Conservation (phyloP, 495 filamentous ascomycete species). For the Penicillium desertorum region DNA sequence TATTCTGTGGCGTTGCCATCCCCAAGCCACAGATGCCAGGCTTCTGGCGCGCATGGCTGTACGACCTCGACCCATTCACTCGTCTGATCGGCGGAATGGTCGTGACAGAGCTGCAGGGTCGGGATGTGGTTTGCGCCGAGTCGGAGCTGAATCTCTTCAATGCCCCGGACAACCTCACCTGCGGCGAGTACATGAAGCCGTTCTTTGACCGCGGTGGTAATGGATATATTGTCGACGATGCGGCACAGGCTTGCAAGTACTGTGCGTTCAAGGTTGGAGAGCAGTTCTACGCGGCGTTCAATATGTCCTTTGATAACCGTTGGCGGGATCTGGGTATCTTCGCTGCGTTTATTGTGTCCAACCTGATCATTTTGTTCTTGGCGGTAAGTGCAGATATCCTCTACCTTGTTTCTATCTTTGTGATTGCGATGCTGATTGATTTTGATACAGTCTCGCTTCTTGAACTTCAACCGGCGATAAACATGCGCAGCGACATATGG, state of each 20-base stretch:
- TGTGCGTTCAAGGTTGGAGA: constrained; percentile 77
- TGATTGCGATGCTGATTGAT: constrained; percentile 21
- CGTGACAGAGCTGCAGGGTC: constrained; percentile 67
- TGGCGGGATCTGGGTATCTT: constrained; percentile 84
- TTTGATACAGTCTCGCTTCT: constrained; percentile 52
- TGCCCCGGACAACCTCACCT: constrained; percentile 59
- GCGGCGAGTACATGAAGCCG: constrained; percentile 69
- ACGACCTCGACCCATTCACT: constrained; percentile 81
- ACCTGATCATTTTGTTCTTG: constrained; percentile 71
- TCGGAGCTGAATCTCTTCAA: constrained; percentile 61
- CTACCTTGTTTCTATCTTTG: background rate
- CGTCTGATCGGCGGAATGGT: constrained; percentile 78
- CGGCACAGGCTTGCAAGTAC: constrained; percentile 65
- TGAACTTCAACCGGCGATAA: constrained; percentile 65
- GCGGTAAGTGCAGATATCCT: constrained; percentile 36
- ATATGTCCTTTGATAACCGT: constrained; percentile 61
- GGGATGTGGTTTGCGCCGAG: constrained; percentile 56
- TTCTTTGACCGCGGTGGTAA: constrained; percentile 64
- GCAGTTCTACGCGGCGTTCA: constrained; percentile 68
- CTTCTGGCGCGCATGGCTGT: constrained; percentile 81
- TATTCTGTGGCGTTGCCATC: constrained; percentile 84
- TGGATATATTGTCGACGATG: constrained; percentile 63
- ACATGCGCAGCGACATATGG: background rate
- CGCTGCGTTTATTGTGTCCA: constrained; percentile 68
- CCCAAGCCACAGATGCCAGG: constrained; percentile 69